These are phyloP conservation scores for Xerocomus spinulosus DNA, from an alignment of 768 basidiomycete species.

Conservation along the genomic window DNA sequence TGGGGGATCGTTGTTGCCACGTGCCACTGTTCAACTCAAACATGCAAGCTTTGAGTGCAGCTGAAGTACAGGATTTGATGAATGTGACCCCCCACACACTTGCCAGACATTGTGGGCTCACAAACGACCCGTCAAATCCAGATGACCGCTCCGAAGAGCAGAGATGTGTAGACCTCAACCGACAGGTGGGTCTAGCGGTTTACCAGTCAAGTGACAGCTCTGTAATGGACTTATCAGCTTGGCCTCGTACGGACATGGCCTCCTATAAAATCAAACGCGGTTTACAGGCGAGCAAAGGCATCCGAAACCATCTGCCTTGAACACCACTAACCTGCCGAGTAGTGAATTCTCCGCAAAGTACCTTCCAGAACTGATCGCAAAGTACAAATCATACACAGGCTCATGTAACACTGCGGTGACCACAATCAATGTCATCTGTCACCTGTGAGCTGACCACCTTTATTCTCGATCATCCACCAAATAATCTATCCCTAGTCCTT, in stretches of 20 bases:
- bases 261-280: background rate
- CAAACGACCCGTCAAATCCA: slow-evolving; percentile 5
- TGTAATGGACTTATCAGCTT: slow-evolving; percentile 20
- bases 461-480: background rate
- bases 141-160: slow-evolving; percentile 6
- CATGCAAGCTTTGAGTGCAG: background rate
- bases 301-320: background rate
- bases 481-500: slow-evolving; percentile 31
- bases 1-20: too few relatives aligned
- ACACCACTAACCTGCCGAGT: slow-evolving; percentile 14
- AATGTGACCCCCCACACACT: slow-evolving; percentile 12
- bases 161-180: slow-evolving; percentile 4
- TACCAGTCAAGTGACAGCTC: background rate
- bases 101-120: slow-evolving; percentile 12
- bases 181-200: slow-evolving; percentile 4
- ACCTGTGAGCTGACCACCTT: slow-evolving; percentile 28
- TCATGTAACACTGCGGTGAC: slow-evolving; percentile 23
- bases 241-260: slow-evolving; percentile 26
- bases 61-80: slow-evolving; percentile 3
- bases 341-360: slow-evolving; percentile 36
- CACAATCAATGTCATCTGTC: slow-evolving; percentile 33
- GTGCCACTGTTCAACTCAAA: too few relatives aligned
- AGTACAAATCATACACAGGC: slow-evolving; percentile 25
- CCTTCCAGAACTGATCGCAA: slow-evolving; percentile 31
- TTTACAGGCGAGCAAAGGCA: slow-evolving; percentile 5